These are phyloP conservation scores for Ilyonectria robusta DNA, from an alignment of 2,329 filamentous ascomycete genomes.

Conservation along the genomic window DNA sequence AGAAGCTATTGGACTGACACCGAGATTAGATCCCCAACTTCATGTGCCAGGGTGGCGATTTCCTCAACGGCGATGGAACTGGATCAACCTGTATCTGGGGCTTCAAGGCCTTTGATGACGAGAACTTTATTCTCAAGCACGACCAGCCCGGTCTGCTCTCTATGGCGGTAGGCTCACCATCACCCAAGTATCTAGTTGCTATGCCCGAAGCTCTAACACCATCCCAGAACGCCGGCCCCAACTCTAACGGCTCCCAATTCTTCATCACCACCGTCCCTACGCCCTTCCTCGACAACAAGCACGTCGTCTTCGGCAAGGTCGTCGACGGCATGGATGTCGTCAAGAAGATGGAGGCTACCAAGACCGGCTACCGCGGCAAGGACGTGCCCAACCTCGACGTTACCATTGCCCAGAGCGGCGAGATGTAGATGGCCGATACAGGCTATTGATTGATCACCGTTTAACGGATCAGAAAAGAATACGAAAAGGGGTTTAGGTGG, in stretches of 20 bases:
- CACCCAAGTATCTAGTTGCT: not conserved
- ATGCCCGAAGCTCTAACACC: slow-evolving; percentile 16
- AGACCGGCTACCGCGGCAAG: slow-evolving; percentile 79
- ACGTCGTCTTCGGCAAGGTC: slow-evolving; percentile 95
- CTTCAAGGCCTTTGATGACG: slow-evolving; percentile 86
- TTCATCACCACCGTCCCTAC: slow-evolving; percentile 94
- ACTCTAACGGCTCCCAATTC: slow-evolving; percentile 96
- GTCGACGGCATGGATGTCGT: slow-evolving; percentile 92
- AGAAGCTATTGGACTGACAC: slow-evolving; percentile 24
- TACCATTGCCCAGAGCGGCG: slow-evolving; percentile 87
- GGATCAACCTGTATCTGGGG: slow-evolving; percentile 92
- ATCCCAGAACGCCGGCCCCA: slow-evolving; percentile 84
- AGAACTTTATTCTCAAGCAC: slow-evolving; percentile 89
- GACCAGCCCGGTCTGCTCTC: slow-evolving; percentile 85
- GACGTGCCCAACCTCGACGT: slow-evolving; percentile 91
- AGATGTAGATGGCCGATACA: slow-evolving; percentile 75
- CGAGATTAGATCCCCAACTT: slow-evolving; percentile 85
- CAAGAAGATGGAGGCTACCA: slow-evolving; percentile 90
- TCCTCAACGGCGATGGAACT: slow-evolving; percentile 92
- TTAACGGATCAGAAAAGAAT: not conserved
- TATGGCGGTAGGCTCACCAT: slow-evolving; percentile 82
- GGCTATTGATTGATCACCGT: not conserved
- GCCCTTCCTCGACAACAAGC: slow-evolving; percentile 91
- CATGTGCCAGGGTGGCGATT: slow-evolving; percentile 98
- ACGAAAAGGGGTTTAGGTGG: not conserved